Base-by-base conservation (phyloP, 495 filamentous ascomycete genomes). In the Tuber calosporum region DNA sequence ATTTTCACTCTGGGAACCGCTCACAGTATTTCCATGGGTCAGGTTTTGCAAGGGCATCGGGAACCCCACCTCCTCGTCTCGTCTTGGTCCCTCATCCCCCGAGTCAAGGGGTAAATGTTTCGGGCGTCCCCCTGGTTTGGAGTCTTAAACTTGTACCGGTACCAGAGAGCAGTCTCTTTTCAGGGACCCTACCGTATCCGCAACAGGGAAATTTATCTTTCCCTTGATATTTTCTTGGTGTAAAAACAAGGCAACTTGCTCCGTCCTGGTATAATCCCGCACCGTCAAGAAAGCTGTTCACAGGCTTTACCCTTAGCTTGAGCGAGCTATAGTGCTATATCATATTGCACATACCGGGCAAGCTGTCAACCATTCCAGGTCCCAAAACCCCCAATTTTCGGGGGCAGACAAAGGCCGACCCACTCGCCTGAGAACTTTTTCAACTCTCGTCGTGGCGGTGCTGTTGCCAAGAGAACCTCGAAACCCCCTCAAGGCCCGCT, bases 391-490 rank as follows among this genome's bases (percentile, higher is more conserved):
- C 53, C 53, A 34, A 7, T 17, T 62, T 34, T 62, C 53, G 26
- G 53, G 53, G 53, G 26, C 34, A 62, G 53, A 62, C 26, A 62
- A 62, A 4, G 53, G 53, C 26, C 17, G 26, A 62, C 53, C 26
- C 26, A 26, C 53, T 62, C 53, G 53, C 26, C 19, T 62, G 53
- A 2, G 53, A 34, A 34, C 53, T 17, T 34, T 34, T 62, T 62
- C 53, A 62, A 3, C 53, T 6, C 53, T 17, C 53, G 40, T 71
- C 77, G 76, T 78, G 74, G 76, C 68, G 68, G 76, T 78, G 76
- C 37, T 39, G 53, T 66, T 69, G 76, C 76, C 76, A 78, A 78
- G 76, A 78, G 75, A 53, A 48, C 69, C 76, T 72, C 58, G 73
- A 73, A 48, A 76, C 70, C 74, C 74, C 73, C 74, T 66, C 45